Conservation (phyloP, 192 early-diverging fungal species). For the Thamnidium elegans region DNA sequence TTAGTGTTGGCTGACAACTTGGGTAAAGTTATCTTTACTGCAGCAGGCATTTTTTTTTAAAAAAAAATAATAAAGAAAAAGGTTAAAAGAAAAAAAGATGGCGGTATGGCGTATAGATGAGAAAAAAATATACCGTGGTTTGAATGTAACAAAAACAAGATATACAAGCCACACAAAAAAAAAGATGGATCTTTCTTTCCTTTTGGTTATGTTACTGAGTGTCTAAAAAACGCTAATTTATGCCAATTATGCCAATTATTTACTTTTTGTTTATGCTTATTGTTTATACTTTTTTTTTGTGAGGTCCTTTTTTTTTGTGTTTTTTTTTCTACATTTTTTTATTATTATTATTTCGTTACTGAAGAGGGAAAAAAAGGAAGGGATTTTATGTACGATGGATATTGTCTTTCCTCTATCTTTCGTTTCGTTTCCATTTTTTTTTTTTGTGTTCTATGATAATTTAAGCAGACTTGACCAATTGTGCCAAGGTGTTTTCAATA, state of each 20-base stretch:
- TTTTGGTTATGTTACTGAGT: background rate
- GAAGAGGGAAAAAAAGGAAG: too few relatives aligned
- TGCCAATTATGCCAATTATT: too few relatives aligned
- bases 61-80: constrained; percentile 8
- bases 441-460: background rate
- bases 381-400: background rate
- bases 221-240: too few relatives aligned
- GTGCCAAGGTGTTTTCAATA: constrained; percentile 68
- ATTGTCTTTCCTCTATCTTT: background rate
- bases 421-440: background rate
- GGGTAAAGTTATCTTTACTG: constrained; percentile 16
- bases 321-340: too few relatives aligned
- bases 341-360: background rate
- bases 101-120: too few relatives aligned
- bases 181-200: background rate
- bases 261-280: too few relatives aligned
- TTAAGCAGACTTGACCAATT: constrained; percentile 59
- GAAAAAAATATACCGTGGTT: background rate
- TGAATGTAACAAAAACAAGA: background rate
- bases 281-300: too few relatives aligned
- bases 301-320: too few relatives aligned
- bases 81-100: background rate
- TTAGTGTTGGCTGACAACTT: constrained; percentile 19
- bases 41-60: constrained; percentile 4
- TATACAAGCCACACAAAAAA: constrained; percentile 12